Percentiles rank a stretch among this genome's conserved stretches.
Conservation (phyloP, 176 grass and related monocot genomes). For the Zoysia japonica region DNA sequence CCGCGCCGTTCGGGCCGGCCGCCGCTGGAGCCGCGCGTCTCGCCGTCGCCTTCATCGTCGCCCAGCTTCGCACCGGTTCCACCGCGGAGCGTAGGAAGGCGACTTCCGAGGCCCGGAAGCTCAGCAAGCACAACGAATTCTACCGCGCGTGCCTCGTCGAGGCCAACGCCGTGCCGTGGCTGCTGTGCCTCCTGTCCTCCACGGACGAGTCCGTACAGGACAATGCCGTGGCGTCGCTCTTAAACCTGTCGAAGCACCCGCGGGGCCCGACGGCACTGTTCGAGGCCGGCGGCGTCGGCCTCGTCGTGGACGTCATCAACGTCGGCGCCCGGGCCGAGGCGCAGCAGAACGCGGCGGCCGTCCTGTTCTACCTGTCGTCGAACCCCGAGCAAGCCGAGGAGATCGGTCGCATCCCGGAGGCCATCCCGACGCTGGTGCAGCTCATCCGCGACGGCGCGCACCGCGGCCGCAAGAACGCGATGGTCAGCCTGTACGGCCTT, state of each 20-base stretch:
- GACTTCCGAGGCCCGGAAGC: constrained; percentile 70
- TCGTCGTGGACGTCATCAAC: constrained; percentile 74
- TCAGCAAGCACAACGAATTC: constrained; percentile 68
- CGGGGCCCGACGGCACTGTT: constrained; percentile 54
- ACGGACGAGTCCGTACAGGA: constrained; percentile 67
- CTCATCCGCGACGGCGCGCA: constrained; percentile 54
- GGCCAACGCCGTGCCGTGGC: constrained; percentile 71
- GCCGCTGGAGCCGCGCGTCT: constrained; percentile 46
- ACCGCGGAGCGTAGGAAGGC: constrained; percentile 58
- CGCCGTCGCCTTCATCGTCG: constrained; percentile 46
- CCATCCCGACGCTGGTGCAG: constrained; percentile 68
- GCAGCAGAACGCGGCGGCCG: constrained; percentile 73
- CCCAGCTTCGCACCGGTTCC: constrained; percentile 48
- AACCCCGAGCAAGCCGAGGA: constrained; percentile 48
- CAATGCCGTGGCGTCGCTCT: constrained; percentile 57
- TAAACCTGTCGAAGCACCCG: constrained; percentile 82
- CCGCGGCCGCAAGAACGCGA: constrained; percentile 65
- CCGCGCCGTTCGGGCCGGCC: constrained; percentile 28
- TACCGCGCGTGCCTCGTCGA: constrained; percentile 62
- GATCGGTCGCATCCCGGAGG: constrained; percentile 69
- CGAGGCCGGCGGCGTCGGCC: constrained; percentile 59
- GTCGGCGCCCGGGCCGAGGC: constrained; percentile 50
- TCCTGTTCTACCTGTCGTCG: constrained; percentile 83
- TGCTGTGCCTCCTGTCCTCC: constrained; percentile 66
- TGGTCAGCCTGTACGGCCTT: constrained; percentile 66